Conservation (phyloP, 805 yeast genomes). For the Starmerella geochares region DNA sequence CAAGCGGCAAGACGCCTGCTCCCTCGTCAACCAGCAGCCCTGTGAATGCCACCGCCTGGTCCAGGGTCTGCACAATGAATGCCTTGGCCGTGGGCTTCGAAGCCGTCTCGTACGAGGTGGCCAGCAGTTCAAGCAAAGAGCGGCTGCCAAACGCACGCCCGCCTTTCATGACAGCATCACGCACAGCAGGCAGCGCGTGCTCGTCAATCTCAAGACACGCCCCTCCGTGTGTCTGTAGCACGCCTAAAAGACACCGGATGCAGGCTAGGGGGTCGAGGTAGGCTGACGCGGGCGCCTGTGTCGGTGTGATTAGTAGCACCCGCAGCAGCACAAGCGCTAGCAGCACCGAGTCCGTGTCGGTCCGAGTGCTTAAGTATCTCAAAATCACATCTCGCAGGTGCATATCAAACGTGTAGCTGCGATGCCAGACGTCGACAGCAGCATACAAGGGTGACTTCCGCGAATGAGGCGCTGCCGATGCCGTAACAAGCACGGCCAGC, state of each 20-base stretch:
- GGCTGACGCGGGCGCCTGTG: conserved; percentile 9
- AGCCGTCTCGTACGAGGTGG: neutral
- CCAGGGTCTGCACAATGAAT: conserved; percentile 1
- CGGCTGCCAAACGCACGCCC: neutral
- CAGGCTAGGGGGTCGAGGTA: conserved; percentile 20
- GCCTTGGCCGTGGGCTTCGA: neutral
- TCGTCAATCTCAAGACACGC: conserved; percentile 13
- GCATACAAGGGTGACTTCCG: conserved; percentile 2
- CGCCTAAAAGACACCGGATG: conserved; percentile 16
- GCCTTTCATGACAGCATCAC: neutral
- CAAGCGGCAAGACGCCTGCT: neutral
- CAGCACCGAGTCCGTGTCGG: neutral
- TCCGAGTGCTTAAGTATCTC: neutral
- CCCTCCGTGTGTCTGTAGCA: conserved; percentile 5
- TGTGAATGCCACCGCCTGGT: neutral
- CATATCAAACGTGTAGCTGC: conserved; percentile 13
- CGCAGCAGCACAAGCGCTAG: conserved; percentile 12
- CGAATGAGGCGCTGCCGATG: neutral
- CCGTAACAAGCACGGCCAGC: conserved; percentile 13
- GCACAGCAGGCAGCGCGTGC: conserved; percentile 9
- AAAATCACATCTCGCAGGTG: conserved; percentile 16
- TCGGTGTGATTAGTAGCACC: neutral
- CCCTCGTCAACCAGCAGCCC: conserved; percentile 2
- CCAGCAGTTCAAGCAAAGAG: conserved; percentile 6
- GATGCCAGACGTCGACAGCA: conserved; percentile 10